These are phyloP conservation scores for Botryosphaeria dothidea DNA, from an alignment of 2,329 filamentous ascomycete genomes.

Conservation along the genomic window DNA sequence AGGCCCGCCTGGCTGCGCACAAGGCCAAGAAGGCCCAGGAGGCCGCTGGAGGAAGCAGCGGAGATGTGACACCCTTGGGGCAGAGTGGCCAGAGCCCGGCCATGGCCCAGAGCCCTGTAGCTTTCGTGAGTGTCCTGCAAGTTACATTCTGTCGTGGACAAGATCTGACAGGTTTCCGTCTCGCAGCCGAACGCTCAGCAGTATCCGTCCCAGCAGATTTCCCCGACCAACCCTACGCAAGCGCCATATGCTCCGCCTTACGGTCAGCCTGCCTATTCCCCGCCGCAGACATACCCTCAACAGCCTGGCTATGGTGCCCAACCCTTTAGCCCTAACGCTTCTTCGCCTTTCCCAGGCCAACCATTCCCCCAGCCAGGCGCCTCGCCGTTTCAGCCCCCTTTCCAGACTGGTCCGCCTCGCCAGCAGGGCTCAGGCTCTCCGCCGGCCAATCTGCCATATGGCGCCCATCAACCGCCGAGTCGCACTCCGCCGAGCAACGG, in stretches of 20 bases:
- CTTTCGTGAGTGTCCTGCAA: slow-evolving; percentile 57
- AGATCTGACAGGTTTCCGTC: not conserved
- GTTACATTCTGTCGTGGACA: not conserved
- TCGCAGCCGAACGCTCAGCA: slow-evolving; percentile 8
- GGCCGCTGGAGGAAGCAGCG: slow-evolving; percentile 40
- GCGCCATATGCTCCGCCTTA: slow-evolving; percentile 42
- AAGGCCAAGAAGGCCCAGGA: slow-evolving; percentile 67
- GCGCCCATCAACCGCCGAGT: slow-evolving; percentile 43
- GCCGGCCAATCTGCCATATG: slow-evolving; percentile 39
- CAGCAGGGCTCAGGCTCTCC: slow-evolving; percentile 27
- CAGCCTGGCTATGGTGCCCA: slow-evolving; percentile 23
- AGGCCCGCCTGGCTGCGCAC: slow-evolving; percentile 76
- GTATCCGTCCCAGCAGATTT: slow-evolving; percentile 18
- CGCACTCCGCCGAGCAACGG: slow-evolving; percentile 36
- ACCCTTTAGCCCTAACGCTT: slow-evolving; percentile 31
- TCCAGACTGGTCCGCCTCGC: slow-evolving; percentile 24
- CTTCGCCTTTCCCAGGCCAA: slow-evolving; percentile 30
- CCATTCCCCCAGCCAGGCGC: slow-evolving; percentile 31
- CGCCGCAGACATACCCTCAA: slow-evolving; percentile 20
- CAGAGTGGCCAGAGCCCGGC: slow-evolving; percentile 51
- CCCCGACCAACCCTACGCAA: slow-evolving; percentile 32
- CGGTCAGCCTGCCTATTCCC: slow-evolving; percentile 32
- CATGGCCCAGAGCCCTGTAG: slow-evolving; percentile 53
- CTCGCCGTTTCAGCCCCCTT: slow-evolving; percentile 30
- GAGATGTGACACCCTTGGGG: slow-evolving; percentile 55